Evolutionary conservation across 2,329 filamentous ascomycete genomes (phyloP).

Genomic region (Alternaria sp.): DNA sequence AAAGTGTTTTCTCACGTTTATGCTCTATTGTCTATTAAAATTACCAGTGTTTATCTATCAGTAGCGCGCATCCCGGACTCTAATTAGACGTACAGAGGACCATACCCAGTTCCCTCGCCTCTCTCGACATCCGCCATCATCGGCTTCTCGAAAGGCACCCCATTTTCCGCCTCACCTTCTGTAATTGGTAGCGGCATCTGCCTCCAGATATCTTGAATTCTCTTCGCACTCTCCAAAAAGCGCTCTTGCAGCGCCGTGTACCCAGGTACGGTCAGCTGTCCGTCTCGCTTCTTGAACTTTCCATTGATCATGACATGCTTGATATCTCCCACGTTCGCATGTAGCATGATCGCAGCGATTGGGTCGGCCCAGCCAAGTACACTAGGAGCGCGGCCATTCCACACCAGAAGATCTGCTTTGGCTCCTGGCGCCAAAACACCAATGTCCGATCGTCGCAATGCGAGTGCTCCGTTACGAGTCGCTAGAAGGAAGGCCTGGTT

Average conservation of each 20-base stretch:
- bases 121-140: conserved; percentile 12
- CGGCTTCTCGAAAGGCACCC: neutral
- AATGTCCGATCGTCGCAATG: conserved; percentile 61
- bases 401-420: conserved; percentile 65
- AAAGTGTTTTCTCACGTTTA: neutral
- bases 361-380: conserved; percentile 66
- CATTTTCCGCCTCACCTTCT: conserved; percentile 1
- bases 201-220: conserved; percentile 31
- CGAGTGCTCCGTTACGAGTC: conserved; percentile 62
- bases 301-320: conserved; percentile 62
- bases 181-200: conserved; percentile 14
- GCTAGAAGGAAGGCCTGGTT: conserved; percentile 66
- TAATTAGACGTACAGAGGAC: conserved; percentile 3
- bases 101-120: conserved; percentile 14
- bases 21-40: neutral
- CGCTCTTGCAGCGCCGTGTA: conserved; percentile 27
- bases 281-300: conserved; percentile 58
- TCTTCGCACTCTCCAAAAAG: conserved; percentile 32
- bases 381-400: conserved; percentile 59
- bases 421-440: conserved; percentile 61
- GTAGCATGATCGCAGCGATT: conserved; percentile 65
- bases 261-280: conserved; percentile 43
- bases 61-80: neutral
- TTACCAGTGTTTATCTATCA: neutral
- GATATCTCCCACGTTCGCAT: conserved; percentile 63